Evolutionary conservation across 2,329 filamentous ascomycete genomes (phyloP).

Genomic region (Aaosphaeria pasadenensis): DNA sequence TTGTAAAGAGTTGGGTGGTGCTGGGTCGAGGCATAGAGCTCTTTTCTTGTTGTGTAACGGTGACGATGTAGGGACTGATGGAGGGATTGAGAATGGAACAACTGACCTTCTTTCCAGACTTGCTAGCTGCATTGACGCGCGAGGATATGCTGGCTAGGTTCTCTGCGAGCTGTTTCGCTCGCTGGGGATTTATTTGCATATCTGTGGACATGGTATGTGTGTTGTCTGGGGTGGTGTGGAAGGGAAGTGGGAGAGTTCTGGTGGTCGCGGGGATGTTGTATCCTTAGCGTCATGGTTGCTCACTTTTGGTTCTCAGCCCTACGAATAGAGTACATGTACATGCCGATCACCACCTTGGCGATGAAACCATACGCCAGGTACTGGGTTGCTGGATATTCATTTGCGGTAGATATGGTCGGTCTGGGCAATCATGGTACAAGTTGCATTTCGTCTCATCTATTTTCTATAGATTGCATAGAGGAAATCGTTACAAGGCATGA

Average conservation of each 20-base stretch:
- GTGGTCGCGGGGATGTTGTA: no score
- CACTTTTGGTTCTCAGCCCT: slow-evolving; percentile 8
- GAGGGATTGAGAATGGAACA: not conserved
- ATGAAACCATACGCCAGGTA: no score
- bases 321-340: not conserved
- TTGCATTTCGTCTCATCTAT: no score
- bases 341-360: no score
- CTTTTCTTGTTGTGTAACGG: not conserved
- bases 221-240: slow-evolving; percentile 1
- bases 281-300: slow-evolving; percentile 1
- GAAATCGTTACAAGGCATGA: no score
- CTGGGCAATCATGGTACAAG: no score
- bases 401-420: no score
- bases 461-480: no score
- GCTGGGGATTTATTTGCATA: slow-evolving; percentile 41
- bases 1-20: no score
- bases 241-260: no score
- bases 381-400: no score
- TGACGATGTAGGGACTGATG: not conserved
- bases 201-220: slow-evolving; percentile 30
- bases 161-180: slow-evolving; percentile 45
- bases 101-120: slow-evolving; percentile 26
- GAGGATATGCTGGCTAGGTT: slow-evolving; percentile 43
- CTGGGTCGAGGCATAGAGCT: no score
- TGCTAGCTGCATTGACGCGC: slow-evolving; percentile 40